These are phyloP conservation scores for Fagopyrum esculentum DNA, from an alignment of 148 eudicot species.

Conservation along the genomic window DNA sequence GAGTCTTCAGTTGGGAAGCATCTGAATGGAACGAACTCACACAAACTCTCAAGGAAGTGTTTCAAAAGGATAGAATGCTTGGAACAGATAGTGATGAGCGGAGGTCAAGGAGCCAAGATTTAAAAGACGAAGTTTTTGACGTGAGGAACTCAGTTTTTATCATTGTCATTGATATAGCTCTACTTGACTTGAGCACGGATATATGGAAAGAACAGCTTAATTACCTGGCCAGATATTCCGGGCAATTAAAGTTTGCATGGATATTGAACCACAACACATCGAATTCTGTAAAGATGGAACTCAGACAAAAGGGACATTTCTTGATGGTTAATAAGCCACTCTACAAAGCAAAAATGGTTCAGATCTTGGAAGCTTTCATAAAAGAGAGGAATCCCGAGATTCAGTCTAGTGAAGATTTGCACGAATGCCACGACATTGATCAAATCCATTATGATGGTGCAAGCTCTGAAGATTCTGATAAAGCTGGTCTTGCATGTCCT, in stretches of 20 bases:
- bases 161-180: constrained; percentile 58
- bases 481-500: constrained; percentile 24
- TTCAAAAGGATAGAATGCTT: constrained; percentile 25
- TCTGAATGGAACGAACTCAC: constrained; percentile 91
- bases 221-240: constrained; percentile 44
- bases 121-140: constrained; percentile 18
- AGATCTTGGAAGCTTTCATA: constrained; percentile 66
- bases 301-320: constrained; percentile 58
- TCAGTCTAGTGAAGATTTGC: constrained; percentile 24
- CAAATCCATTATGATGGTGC: constrained; percentile 37
- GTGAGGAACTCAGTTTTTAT: constrained; percentile 28
- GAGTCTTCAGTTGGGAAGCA: constrained; percentile 56
- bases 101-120: constrained; percentile 19
- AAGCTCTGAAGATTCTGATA: constrained; percentile 66
- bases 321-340: constrained; percentile 81
- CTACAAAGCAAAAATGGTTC: constrained; percentile 78
- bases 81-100: constrained; percentile 17
- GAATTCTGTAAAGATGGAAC: constrained; percentile 63
- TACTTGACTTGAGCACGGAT: constrained; percentile 69
- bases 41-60: constrained; percentile 47
- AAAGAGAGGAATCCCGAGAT: constrained; percentile 38
- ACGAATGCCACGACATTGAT: constrained; percentile 60
- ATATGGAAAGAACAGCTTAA: constrained; percentile 80
- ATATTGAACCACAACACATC: constrained; percentile 73
- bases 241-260: constrained; percentile 68